Conservation (phyloP, 1,284 basidiomycete species). For the Ceratobasidium sp. region DNA sequence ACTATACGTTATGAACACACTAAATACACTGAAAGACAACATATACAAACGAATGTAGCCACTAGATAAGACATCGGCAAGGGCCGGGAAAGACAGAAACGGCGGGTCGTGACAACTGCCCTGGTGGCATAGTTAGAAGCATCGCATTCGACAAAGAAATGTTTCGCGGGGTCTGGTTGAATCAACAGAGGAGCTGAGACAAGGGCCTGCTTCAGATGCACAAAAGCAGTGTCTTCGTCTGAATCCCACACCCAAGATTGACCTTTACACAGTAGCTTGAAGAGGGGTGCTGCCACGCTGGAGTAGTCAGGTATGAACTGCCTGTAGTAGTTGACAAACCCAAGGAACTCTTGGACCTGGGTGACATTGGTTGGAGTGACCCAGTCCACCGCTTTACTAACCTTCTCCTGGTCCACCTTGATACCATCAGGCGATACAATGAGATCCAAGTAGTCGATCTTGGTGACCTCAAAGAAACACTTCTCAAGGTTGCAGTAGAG, state of each 20-base stretch:
- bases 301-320: neutral
- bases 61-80: no score
- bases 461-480: slow-evolving; percentile 49
- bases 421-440: no score
- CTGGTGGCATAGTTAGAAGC: slow-evolving; percentile 22
- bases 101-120: no score
- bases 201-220: no score
- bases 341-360: no score
- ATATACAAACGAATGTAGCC: no score
- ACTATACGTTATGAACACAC: no score
- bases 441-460: slow-evolving; percentile 36
- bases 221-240: no score
- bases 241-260: no score
- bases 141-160: slow-evolving; percentile 4
- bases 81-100: no score
- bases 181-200: neutral
- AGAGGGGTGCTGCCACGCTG: neutral
- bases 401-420: slow-evolving; percentile 53
- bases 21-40: no score
- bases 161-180: neutral
- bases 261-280: neutral
- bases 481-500: slow-evolving; percentile 50
- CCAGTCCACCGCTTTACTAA: slow-evolving; percentile 51
- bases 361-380: neutral
- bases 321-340: neutral